phyloP scores from a whole-genome alignment of 139 green algal species.

The Microglena sp. region DNA sequence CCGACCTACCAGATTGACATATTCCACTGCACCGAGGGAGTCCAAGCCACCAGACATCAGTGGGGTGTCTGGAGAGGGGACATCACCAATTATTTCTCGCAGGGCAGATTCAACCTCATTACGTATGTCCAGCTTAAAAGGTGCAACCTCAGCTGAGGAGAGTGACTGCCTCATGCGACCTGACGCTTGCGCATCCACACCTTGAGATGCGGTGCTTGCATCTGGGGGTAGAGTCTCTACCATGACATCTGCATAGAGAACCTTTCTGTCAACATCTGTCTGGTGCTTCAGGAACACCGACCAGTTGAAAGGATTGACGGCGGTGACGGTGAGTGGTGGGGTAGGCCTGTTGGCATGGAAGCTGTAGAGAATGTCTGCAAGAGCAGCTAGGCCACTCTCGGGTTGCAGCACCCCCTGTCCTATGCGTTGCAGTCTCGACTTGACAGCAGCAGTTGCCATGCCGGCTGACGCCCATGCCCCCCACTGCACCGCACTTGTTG shows the following conservation, averaged over 20 bases:
- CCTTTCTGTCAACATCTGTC: neutral
- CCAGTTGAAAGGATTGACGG: constrained; percentile 1
- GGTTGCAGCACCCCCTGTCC: constrained; percentile 57
- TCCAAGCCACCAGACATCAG: constrained; percentile 75
- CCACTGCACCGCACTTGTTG: constrained; percentile 31
- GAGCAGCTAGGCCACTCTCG: constrained; percentile 31
- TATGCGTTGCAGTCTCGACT: constrained; percentile 41
- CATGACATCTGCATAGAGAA: too few relatives aligned
- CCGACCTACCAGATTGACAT: constrained; percentile 50
- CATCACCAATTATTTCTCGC: constrained; percentile 44
- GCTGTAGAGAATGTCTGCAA: too few relatives aligned
- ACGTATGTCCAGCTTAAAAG: neutral
- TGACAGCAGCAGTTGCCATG: constrained; percentile 41
- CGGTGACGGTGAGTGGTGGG: neutral
- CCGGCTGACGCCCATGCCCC: constrained; percentile 33
- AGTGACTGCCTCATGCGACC: neutral
- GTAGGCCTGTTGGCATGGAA: too few relatives aligned
- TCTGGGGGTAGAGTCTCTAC: too few relatives aligned
- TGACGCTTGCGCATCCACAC: too few relatives aligned
- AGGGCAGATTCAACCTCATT: constrained; percentile 32
- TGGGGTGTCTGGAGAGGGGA: constrained; percentile 38
- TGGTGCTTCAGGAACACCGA: constrained; percentile 4
- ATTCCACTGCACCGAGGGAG: constrained; percentile 70
- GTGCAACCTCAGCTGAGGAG: neutral
- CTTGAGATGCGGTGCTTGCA: too few relatives aligned